Evolutionary conservation across 2,329 filamentous ascomycete species (phyloP), one percentile per base, ranked within the genome.

Genomic region (Penicillium sp.): DNA sequence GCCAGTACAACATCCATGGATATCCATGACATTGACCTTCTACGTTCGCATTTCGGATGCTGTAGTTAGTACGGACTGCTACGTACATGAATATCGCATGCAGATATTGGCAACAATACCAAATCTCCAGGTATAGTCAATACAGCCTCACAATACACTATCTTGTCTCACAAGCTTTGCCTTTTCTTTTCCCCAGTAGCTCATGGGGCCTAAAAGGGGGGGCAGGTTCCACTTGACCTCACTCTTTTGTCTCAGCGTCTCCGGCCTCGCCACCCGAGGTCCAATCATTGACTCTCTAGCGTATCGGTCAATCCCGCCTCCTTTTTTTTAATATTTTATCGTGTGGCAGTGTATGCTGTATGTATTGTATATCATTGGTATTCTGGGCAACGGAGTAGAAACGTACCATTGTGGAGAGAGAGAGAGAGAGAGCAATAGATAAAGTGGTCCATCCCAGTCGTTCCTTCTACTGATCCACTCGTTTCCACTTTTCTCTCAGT

Each of bases 401-500:
- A 13, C 11, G 10, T 34, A 18, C 27, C 11, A 16, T 32, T 19
- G n/a, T 13, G 23, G 35, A 19, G n/a, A n/a, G n/a, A n/a, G n/a
- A n/a, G n/a, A n/a, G n/a, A n/a, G n/a, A n/a, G n/a, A n/a, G 26
- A 13, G 23, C 23, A 40, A n/a, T 36, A 50, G 38, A 49, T 49
- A 49, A 47, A 38, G 26, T 23, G 32, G 30, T 19, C 26, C 38
- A 30, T 42, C 32, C 45, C 45, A 26, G 29, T 52, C 27, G 26
- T 42, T 48, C 39, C 16, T 53, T 23, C 45, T 16, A 13, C 19
- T 26, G 4, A 35, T 47, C 29, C 35, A 34, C 53, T 58, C 55
- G 41, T 47, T 67, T 55, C 62, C 59, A 52, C 40, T 45, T 51
- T 46, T 36, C 13, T 32, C n/a, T n/a, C n/a, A n/a, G n/a, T n/a